Evolutionary conservation across 169 alveolate genomes (phyloP).

Genomic region (Cryptosporidium bovis): DNA sequence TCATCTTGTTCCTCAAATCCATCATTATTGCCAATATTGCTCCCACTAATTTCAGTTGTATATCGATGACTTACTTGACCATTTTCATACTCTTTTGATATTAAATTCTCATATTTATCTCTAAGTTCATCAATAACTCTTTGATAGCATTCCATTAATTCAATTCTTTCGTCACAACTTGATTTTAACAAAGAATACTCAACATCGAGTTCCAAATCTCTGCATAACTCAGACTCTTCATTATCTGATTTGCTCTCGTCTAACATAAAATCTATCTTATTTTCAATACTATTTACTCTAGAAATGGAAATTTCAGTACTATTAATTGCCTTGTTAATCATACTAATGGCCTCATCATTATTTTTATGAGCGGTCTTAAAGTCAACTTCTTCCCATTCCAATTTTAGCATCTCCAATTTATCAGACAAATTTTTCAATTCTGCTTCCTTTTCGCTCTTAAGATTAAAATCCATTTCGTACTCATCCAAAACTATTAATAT

Average conservation of each 20-base stretch:
- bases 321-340: not conserved
- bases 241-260: not conserved
- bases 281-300: not conserved
- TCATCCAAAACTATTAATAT: not conserved
- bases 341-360: not conserved
- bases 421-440: not conserved
- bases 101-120: not conserved
- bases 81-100: not conserved
- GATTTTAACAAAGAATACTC: not conserved
- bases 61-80: not conserved
- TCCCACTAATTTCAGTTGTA: too few species aligned
- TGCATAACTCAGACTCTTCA: not conserved
- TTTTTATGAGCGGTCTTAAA: not conserved
- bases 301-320: not conserved
- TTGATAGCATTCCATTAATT: not conserved
- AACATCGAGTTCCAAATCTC: not conserved
- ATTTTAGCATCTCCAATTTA: not conserved
- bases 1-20: too few species aligned
- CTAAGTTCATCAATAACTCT: not conserved
- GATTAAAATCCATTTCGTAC: not conserved
- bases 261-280: not conserved
- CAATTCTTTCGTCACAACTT: not conserved
- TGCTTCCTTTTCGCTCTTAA: not conserved
- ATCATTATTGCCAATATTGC: not conserved
- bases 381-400: not conserved